phyloP scores from a whole-genome alignment of 768 basidiomycete genomes.

The Tylopilus cervinicoccineus region DNA sequence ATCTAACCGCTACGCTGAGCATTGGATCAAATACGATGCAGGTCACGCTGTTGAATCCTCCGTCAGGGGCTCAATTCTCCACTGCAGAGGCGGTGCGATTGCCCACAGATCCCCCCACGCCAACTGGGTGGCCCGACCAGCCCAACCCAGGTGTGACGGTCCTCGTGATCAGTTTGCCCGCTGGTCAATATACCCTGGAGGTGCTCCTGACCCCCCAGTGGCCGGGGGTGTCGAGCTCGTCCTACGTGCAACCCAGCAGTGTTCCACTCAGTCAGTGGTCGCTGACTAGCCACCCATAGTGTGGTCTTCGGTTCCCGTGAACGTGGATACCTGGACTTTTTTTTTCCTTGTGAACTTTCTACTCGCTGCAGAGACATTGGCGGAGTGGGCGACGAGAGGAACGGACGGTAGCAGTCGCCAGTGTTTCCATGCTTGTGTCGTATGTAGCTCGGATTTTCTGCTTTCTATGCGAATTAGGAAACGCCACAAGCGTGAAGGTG shows the following conservation, averaged over 20 bases:
- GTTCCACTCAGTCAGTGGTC: conserved; percentile 77
- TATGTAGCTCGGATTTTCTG: conserved; percentile 4
- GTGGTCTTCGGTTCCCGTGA: background rate
- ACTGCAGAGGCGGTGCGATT: conserved; percentile 53
- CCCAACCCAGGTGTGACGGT: conserved; percentile 77
- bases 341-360: background rate
- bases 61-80: conserved; percentile 60
- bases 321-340: conserved; percentile 1
- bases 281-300: conserved; percentile 62
- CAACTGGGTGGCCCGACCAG: conserved; percentile 59
- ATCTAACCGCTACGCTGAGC: conserved; percentile 69
- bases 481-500: background rate
- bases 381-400: background rate
- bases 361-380: conserved; percentile 8
- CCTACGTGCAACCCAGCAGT: conserved; percentile 56
- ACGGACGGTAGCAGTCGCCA: background rate
- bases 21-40: conserved; percentile 66
- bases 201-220: conserved; percentile 95
- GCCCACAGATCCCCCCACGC: conserved; percentile 57
- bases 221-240: conserved; percentile 62
- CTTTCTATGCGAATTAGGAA: background rate
- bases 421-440: background rate
- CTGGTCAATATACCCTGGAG: conserved; percentile 73
- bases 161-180: conserved; percentile 60
- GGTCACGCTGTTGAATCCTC: conserved; percentile 65